Percentiles rank a stretch among this genome's conserved stretches.
phyloP scores from a whole-genome alignment of 225 moss, liverwort and hornwort species.

The Bryoerythrophyllum caledonicum region DNA sequence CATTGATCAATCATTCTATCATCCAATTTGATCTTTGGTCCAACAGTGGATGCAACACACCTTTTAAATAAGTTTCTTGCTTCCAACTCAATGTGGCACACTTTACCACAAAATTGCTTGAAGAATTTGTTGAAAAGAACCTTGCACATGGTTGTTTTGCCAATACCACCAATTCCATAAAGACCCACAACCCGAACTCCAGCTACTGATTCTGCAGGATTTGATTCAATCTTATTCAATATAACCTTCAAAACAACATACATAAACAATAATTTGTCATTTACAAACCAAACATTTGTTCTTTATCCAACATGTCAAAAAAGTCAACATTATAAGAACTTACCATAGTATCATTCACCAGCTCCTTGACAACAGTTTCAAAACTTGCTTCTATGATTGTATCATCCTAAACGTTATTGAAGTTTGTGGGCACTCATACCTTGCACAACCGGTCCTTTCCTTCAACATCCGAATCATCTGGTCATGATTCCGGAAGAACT shows the following conservation, averaged over 20 bases:
- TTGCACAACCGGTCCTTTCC: background rate
- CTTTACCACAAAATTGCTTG: background rate
- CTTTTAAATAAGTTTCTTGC: background rate
- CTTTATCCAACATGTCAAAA: background rate
- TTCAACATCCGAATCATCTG: background rate
- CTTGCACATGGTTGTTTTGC: background rate
- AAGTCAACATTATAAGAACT: background rate
- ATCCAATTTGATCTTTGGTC: background rate
- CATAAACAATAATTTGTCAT: background rate
- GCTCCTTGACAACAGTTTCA: background rate
- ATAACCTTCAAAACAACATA: background rate
- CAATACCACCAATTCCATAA: background rate
- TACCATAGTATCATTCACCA: background rate
- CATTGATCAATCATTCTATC: background rate
- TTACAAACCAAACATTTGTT: background rate
- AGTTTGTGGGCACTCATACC: background rate
- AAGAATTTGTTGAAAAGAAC: background rate
- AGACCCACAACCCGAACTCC: background rate
- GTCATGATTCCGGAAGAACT: background rate
- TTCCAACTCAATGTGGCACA: background rate
- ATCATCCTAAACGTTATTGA: too few relatives aligned
- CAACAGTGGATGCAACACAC: background rate
- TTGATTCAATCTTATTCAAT: background rate
- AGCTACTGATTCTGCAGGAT: background rate
- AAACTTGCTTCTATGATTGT: background rate